Evolutionary conservation across 2,329 filamentous ascomycete species (phyloP).

Genomic region (Thielaviopsis cerberus): DNA sequence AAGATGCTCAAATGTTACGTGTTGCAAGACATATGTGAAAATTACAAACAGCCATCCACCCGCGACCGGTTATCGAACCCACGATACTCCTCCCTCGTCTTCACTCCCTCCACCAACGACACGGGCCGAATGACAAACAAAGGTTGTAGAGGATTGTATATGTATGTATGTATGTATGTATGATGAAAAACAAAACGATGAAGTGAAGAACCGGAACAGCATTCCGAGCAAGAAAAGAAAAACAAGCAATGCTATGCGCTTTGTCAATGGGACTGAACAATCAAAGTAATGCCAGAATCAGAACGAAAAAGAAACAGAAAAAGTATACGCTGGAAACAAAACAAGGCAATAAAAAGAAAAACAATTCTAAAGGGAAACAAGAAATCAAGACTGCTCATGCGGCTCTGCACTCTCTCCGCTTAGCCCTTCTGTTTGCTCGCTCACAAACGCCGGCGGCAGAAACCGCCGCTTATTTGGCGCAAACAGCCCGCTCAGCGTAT

Average conservation of each 20-base stretch:
- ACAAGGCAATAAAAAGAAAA: background rate
- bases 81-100: no score
- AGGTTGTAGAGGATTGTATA: no score
- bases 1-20: no score
- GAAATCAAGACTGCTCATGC: background rate
- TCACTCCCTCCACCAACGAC: no score
- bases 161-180: no score
- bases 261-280: background rate
- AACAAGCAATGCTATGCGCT: background rate
- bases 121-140: no score
- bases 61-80: no score
- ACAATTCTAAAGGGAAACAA: background rate
- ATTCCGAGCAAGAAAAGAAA: conserved; percentile 3
- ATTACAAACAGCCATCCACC: no score
- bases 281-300: background rate
- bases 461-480: conserved; percentile 13
- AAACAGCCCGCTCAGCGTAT: conserved; percentile 24
- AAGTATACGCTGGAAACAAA: background rate
- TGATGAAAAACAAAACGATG: background rate
- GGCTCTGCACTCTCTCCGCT: background rate
- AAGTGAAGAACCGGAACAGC: conserved; percentile 2
- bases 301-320: background rate
- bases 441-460: background rate
- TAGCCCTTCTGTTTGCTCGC: background rate
- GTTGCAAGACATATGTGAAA: no score